Percentiles rank a stretch among this genome's conserved stretches.
Conservation (phyloP, 495 filamentous ascomycete species). For the Penicillium daleae region DNA sequence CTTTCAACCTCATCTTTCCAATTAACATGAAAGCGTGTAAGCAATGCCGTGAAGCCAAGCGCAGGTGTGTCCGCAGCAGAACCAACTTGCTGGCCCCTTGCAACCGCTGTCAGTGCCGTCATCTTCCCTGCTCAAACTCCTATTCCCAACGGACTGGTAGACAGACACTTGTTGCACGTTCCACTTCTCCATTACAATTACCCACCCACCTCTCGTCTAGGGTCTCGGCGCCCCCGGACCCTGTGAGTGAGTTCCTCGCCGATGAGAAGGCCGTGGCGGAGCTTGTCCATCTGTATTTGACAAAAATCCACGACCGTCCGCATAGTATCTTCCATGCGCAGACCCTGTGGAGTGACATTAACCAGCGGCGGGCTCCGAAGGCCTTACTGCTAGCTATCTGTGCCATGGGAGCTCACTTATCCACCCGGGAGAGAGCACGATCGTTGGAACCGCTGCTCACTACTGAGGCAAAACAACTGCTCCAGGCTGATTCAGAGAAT, state of each 20-base stretch:
- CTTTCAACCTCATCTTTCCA: too few relatives aligned
- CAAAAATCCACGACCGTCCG: neutral
- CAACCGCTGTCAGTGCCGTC: too few relatives aligned
- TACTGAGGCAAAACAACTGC: neutral
- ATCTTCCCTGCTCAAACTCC: too few relatives aligned
- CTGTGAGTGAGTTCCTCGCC: neutral
- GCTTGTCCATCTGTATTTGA: neutral
- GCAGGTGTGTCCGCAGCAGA: too few relatives aligned
- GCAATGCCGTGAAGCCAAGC: too few relatives aligned
- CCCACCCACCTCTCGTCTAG: too few relatives aligned
- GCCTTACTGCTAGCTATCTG: neutral
- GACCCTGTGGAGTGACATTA: neutral
- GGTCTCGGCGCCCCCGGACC: too few relatives aligned
- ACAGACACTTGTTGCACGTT: too few relatives aligned
- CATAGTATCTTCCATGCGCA: neutral
- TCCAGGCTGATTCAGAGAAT: neutral
- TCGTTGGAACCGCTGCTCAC: neutral
- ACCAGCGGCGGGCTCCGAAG: neutral
- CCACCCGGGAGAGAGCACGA: neutral
- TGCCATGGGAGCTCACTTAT: neutral
- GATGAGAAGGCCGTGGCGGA: neutral
- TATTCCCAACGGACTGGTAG: too few relatives aligned
- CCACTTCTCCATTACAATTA: too few relatives aligned
- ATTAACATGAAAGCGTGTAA: too few relatives aligned
- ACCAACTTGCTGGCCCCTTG: too few relatives aligned